These are phyloP conservation scores for Protomyces inundatus DNA, from an alignment of 1,139 yeast genomes.

Conservation along the genomic window DNA sequence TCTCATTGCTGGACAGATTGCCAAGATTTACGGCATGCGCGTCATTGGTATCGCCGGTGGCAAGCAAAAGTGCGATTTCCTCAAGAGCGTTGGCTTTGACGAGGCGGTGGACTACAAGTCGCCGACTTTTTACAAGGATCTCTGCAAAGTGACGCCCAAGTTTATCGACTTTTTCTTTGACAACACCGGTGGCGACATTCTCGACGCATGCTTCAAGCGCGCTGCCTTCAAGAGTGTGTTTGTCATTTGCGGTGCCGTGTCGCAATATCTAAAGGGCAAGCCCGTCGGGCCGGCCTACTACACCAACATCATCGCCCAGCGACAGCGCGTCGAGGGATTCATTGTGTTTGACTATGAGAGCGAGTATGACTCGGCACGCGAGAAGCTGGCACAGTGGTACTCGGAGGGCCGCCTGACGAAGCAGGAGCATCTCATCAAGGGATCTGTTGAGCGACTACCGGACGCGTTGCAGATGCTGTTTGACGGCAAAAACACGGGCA, in stretches of 20 bases:
- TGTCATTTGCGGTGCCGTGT: slow-evolving; percentile 58
- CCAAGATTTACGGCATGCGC: slow-evolving; percentile 52
- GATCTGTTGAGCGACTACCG: slow-evolving; percentile 26
- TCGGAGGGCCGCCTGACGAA: slow-evolving; percentile 24
- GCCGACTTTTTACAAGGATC: slow-evolving; percentile 21
- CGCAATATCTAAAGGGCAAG: slow-evolving; percentile 50
- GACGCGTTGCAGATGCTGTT: slow-evolving; percentile 25
- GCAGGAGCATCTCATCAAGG: slow-evolving; percentile 26
- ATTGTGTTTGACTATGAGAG: slow-evolving; percentile 26
- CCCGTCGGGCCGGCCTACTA: slow-evolving; percentile 19
- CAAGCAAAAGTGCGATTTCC: slow-evolving; percentile 51
- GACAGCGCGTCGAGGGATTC: slow-evolving; percentile 26
- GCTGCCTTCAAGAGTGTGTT: slow-evolving; percentile 47
- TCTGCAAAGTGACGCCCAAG: slow-evolving; percentile 26
- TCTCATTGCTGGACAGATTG: slow-evolving; percentile 55
- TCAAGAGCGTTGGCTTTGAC: slow-evolving; percentile 51
- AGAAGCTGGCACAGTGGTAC: slow-evolving; percentile 26
- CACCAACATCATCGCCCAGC: slow-evolving; percentile 18
- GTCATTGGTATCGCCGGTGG: slow-evolving; percentile 66
- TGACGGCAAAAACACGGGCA: slow-evolving; percentile 30
- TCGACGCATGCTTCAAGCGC: slow-evolving; percentile 47
- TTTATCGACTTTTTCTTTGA: slow-evolving; percentile 37
- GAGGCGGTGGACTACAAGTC: slow-evolving; percentile 52
- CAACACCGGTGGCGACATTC: slow-evolving; percentile 56
- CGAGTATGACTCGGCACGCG: slow-evolving; percentile 21